These are phyloP conservation scores for Phaeosphaeriaceae sp. DNA, from an alignment of 2,329 filamentous ascomycete genomes.

Conservation along the genomic window DNA sequence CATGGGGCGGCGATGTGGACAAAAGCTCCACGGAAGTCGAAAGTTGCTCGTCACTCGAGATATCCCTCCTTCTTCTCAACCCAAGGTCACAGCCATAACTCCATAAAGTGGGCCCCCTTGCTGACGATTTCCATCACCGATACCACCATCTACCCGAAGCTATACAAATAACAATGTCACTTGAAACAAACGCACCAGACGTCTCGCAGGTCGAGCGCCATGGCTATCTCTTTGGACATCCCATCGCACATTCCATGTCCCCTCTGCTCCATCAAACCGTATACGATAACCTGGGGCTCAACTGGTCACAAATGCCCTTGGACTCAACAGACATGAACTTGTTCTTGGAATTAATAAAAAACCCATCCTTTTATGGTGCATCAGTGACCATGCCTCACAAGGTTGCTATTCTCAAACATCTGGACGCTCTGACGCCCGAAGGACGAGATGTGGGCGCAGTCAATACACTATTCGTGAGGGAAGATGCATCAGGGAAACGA, in stretches of 20 bases:
- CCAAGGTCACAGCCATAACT: neutral
- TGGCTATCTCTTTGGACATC: conserved; percentile 65
- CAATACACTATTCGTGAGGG: conserved; percentile 77
- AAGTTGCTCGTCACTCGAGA: neutral
- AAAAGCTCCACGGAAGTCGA: neutral
- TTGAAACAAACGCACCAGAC: conserved; percentile 18
- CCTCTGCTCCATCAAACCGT: conserved; percentile 64
- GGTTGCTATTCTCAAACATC: conserved; percentile 74
- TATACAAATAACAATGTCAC: conserved; percentile 19
- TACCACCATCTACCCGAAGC: neutral
- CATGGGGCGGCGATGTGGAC: neutral
- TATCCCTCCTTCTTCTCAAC: neutral
- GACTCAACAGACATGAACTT: conserved; percentile 54
- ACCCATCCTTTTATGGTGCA: conserved; percentile 71
- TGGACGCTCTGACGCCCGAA: conserved; percentile 77
- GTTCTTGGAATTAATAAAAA: conserved; percentile 59
- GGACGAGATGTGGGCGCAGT: conserved; percentile 77
- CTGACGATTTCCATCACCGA: neutral
- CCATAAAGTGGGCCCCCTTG: neutral
- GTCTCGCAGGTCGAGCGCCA: conserved; percentile 49
- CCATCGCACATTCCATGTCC: conserved; percentile 65
- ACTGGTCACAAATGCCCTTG: conserved; percentile 61
- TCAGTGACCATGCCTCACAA: conserved; percentile 88
- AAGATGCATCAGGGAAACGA: conserved; percentile 56
- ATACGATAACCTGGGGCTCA: conserved; percentile 59